Evolutionary conservation across 345 rosid genomes (phyloP), one percentile per base, ranked within the genome.

Genomic region (Mercurialis annua): DNA sequence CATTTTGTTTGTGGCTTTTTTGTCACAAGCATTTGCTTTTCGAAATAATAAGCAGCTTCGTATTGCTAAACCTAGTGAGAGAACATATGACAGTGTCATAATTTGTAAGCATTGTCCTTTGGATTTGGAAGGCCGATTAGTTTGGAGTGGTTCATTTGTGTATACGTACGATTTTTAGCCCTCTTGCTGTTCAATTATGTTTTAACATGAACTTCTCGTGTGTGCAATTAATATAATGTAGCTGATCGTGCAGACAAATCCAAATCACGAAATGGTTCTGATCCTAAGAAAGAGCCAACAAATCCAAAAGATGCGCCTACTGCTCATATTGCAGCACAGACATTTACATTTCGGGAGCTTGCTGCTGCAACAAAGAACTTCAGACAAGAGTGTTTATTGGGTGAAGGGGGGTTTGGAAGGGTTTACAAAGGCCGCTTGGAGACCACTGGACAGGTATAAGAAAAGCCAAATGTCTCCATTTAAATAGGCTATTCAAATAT

Each of bases 381-480:
- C 59, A 75, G 88, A 72, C 92, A 77, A 29, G 97, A 94, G 80
- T 85, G 87, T 67, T 82, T 86, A 26, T 61, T 94, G 62, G 99
- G 97, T 57, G 99, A 94, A 87, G 97, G 97, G 40, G 99, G 99
- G 9, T 91, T 91, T 57, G 99, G 99, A 49, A 96, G 80, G 72
- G 99, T 94, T 56, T 91, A 94, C 79, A 87, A 89, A 74, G 99
- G 97, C 40, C 91, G 79, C 30, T 78, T 94, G 74, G 99, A 91
- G 83, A 87, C 83, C 77, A 85, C 89, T 36, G 99, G 96, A 71
- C 97, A 91, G 91, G 99, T 94, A 62, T n/a, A n/a, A n/a, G n/a
- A n/a, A n/a, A n/a, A n/a, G n/a, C n/a, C n/a, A n/a, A n/a, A n/a
- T n/a, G n/a, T n/a, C n/a, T n/a, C n/a, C n/a, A n/a, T n/a, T n/a